Conservation (phyloP, 2,329 filamentous ascomycete genomes). For the Aspergillus brasiliensis region DNA sequence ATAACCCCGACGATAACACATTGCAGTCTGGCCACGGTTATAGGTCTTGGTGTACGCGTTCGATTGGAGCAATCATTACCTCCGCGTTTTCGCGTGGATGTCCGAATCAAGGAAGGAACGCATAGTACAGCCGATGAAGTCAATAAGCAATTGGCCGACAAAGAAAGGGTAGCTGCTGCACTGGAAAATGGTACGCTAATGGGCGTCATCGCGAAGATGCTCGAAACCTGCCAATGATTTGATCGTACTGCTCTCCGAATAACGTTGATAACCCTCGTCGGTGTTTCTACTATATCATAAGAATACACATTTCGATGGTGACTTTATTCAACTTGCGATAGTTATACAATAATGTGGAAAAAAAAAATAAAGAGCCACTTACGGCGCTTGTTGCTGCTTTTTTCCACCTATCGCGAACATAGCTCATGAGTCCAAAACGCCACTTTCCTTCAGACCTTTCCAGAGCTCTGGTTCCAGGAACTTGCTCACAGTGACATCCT, state of each 20-base stretch:
- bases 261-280: neutral
- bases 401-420: neutral
- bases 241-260: neutral
- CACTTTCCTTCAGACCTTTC: constrained; percentile 82
- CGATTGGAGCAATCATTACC: constrained; percentile 88
- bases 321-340: neutral
- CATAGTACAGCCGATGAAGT: constrained; percentile 93
- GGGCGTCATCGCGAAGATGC: constrained; percentile 88
- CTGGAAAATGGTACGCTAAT: constrained; percentile 90
- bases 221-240: constrained; percentile 72
- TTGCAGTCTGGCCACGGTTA: constrained; percentile 93
- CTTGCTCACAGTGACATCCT: constrained; percentile 93
- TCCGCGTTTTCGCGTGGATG: constrained; percentile 87
- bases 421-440: constrained; percentile 68
- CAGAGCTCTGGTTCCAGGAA: constrained; percentile 96
- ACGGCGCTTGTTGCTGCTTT: neutral
- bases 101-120: constrained; percentile 93
- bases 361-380: neutral
- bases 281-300: neutral
- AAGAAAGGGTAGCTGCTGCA: constrained; percentile 92
- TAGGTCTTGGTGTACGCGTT: constrained; percentile 89
- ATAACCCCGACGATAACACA: constrained; percentile 97
- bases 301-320: neutral
- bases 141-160: constrained; percentile 95
- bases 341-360: neutral